Conservation (phyloP, 2,329 filamentous ascomycete genomes). For the Venturia pyrina region DNA sequence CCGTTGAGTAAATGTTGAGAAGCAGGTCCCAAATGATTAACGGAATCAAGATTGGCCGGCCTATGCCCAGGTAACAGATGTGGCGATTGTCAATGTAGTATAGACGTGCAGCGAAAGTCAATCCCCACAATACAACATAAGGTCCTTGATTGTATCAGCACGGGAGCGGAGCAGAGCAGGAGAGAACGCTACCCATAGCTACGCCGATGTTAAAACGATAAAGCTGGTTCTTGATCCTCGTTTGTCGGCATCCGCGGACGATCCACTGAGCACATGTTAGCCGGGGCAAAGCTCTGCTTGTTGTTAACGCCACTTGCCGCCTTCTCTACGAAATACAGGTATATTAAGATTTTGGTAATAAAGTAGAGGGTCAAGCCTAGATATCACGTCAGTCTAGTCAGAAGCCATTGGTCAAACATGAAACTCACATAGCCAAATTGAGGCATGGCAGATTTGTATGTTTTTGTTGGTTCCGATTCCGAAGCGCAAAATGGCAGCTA, state of each 20-base stretch:
- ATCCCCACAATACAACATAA: constrained; percentile 36
- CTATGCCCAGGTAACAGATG: constrained; percentile 53
- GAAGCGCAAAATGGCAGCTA: constrained; percentile 46
- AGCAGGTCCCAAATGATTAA: constrained; percentile 51
- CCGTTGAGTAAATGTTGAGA: constrained; percentile 52
- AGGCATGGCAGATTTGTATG: constrained; percentile 42
- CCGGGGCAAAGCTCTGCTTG: neutral
- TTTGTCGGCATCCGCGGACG: constrained; percentile 43
- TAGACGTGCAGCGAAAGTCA: constrained; percentile 54
- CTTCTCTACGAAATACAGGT: constrained; percentile 55
- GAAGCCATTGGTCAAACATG: neutral
- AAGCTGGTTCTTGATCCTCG: constrained; percentile 45
- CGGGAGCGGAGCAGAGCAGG: neutral
- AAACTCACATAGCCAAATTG: constrained; percentile 44
- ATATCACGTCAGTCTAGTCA: neutral
- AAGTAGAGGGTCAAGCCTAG: constrained; percentile 47
- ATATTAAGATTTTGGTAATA: constrained; percentile 56
- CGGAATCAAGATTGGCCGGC: constrained; percentile 48
- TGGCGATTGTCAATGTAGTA: constrained; percentile 42
- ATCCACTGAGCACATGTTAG: constrained; percentile 38
- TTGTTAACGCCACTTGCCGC: constrained; percentile 35
- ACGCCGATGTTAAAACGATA: constrained; percentile 53
- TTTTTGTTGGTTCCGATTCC: constrained; percentile 47
- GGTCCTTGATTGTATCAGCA: neutral
- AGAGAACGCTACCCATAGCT: constrained; percentile 36